These are phyloP conservation scores for Leccinum variabile DNA, from an alignment of 1,284 basidiomycete species.

Conservation along the genomic window DNA sequence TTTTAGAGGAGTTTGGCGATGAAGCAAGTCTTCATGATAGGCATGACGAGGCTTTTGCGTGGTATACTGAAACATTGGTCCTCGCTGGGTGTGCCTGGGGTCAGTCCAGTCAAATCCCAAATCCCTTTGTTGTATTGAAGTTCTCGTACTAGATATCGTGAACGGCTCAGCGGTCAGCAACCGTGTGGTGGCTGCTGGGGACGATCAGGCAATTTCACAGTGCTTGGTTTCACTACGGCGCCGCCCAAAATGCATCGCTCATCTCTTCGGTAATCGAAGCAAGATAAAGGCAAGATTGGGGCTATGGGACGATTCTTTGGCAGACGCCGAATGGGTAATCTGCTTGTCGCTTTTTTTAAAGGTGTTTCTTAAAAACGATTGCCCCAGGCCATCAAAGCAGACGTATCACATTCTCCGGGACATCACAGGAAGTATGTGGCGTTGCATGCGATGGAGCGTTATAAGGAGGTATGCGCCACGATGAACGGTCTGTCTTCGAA, in stretches of 20 bases:
- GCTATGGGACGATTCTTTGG: conserved; percentile 1
- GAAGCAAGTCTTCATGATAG: background rate
- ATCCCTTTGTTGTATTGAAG: background rate
- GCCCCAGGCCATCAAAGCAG: conserved; percentile 10
- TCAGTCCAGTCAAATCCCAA: background rate
- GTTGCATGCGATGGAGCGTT: background rate
- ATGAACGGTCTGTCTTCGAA: background rate
- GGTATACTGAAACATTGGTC: conserved; percentile 7
- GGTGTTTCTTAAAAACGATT: background rate
- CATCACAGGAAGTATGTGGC: conserved; percentile 7
- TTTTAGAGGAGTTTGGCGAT: background rate
- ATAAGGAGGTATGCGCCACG: conserved; percentile 1
- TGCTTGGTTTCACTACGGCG: background rate
- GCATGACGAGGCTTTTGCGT: conserved; percentile 7
- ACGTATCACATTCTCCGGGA: conserved; percentile 3
- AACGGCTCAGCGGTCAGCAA: background rate
- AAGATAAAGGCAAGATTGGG: background rate
- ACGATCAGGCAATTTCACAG: background rate
- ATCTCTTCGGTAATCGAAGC: conserved; percentile 13
- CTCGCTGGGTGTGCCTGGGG: conserved; percentile 3
- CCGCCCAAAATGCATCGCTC: background rate
- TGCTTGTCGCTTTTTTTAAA: background rate
- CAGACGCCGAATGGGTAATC: conserved; percentile 9
- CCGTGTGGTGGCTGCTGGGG: too few species aligned
- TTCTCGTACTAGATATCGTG: background rate